These are phyloP conservation scores for Sphagnum contortum DNA, from an alignment of 225 moss, liverwort and hornwort species.

Conservation along the genomic window DNA sequence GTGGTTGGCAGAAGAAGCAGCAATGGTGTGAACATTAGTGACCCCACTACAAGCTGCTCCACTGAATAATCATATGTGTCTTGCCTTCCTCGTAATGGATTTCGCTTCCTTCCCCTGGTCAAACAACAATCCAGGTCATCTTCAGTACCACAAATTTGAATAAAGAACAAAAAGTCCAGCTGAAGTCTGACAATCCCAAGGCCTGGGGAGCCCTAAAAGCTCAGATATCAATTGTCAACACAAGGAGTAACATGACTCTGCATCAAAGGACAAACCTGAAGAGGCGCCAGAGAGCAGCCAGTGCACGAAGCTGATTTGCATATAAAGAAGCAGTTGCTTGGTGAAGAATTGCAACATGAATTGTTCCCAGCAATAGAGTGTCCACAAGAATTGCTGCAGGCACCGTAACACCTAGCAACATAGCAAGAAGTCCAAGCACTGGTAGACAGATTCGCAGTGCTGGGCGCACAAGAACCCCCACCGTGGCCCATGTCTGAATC, in stretches of 20 bases:
- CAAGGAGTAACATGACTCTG: not conserved
- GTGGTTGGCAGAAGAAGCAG: slow-evolving; percentile 87
- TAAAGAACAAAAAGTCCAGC: too few species aligned
- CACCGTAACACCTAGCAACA: slow-evolving; percentile 73
- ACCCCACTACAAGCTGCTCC: slow-evolving; percentile 93
- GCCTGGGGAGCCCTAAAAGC: too few species aligned
- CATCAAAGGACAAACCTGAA: slow-evolving; percentile 47
- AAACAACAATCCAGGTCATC: not conserved
- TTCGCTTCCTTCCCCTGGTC: slow-evolving; percentile 85
- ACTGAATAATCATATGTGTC: slow-evolving; percentile 96
- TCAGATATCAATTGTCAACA: too few species aligned
- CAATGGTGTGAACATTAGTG: slow-evolving; percentile 94
- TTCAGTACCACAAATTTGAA: not conserved
- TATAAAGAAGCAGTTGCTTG: slow-evolving; percentile 74
- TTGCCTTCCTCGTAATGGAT: slow-evolving; percentile 68
- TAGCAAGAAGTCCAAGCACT: slow-evolving; percentile 46
- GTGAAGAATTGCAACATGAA: slow-evolving; percentile 82
- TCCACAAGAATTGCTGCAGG: slow-evolving; percentile 78
- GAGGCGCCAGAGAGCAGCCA: slow-evolving; percentile 91
- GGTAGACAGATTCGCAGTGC: slow-evolving; percentile 44
- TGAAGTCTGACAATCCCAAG: not conserved
- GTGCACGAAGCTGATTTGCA: slow-evolving; percentile 83
- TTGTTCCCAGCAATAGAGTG: slow-evolving; percentile 56
- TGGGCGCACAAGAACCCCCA: slow-evolving; percentile 56
- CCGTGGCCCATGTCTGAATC: slow-evolving; percentile 95